A percentile compares a stretch with the other conserved stretches of the same genome.
phyloP scores from a whole-genome alignment of 441 rosid genomes.

The Sinapis alba region DNA sequence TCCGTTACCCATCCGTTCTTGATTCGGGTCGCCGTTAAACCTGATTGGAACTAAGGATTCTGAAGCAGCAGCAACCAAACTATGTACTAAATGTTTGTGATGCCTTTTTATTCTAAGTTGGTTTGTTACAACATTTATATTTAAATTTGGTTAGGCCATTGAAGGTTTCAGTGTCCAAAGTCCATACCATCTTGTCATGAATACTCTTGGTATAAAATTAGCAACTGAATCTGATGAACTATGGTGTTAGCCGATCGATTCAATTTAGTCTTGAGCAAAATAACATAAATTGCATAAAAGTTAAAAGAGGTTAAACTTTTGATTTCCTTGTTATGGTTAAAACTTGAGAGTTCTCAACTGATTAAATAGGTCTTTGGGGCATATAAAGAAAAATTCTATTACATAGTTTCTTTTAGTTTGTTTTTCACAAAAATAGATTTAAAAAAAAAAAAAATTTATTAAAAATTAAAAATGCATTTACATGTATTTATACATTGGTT shows the following conservation, averaged over 20 bases:
- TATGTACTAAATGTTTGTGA: conserved; percentile 1
- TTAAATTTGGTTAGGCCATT: not conserved
- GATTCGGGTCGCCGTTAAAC: conserved; percentile 1
- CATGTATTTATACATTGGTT: no score
- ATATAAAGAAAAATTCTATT: no score
- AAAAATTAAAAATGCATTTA: no score
- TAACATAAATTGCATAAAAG: not conserved
- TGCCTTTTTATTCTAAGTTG: not conserved
- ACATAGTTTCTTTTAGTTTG: no score
- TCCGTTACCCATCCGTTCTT: conserved; percentile 46
- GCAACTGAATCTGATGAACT: not conserved
- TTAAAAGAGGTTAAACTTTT: not conserved
- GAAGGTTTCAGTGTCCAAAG: not conserved
- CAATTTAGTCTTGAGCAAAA: not conserved
- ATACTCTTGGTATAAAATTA: not conserved
- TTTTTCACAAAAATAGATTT: no score
- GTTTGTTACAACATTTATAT: not conserved
- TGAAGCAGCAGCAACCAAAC: not conserved
- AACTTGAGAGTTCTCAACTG: not conserved
- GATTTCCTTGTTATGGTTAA: not conserved
- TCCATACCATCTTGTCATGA: not conserved
- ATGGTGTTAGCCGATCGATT: not conserved
- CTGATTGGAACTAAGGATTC: no score
- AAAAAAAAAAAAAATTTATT: no score
- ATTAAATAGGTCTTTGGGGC: not conserved